Evolutionary conservation across 768 basidiomycete genomes (phyloP).

Genomic region (Floccularia luteovirens): DNA sequence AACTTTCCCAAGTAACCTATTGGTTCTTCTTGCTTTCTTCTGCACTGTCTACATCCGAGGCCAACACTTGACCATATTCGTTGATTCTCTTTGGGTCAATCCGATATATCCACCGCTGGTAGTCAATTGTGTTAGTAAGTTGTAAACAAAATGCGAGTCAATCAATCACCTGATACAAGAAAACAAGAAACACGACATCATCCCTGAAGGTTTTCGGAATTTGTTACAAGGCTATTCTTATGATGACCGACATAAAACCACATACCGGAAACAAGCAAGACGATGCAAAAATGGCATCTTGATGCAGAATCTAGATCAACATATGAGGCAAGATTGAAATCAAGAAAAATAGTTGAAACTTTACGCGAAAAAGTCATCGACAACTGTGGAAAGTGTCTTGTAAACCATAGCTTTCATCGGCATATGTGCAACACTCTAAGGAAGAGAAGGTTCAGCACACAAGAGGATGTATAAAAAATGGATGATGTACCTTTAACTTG

Average conservation of each 20-base stretch:
- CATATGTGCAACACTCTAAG: constrained; percentile 92
- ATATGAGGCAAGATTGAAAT: constrained; percentile 7
- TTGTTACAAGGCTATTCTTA: constrained; percentile 10
- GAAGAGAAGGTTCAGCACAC: constrained; percentile 1
- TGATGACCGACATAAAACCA: constrained; percentile 12
- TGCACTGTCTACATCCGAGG: constrained; percentile 33
- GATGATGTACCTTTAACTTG: constrained; percentile 74
- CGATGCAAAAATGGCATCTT: constrained; percentile 96
- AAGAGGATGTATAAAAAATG: constrained; percentile 4
- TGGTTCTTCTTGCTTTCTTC: constrained; percentile 53
- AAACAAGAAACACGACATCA: constrained; percentile 86
- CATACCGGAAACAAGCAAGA: constrained; percentile 71
- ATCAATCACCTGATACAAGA: constrained; percentile 78
- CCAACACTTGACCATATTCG: constrained; percentile 88
- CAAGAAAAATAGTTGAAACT: constrained; percentile 15
- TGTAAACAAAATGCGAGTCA: not conserved
- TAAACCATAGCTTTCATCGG: constrained; percentile 98
- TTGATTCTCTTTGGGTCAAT: constrained; percentile 93
- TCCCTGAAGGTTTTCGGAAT: constrained; percentile 37
- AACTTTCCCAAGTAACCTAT: no score
- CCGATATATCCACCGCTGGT: constrained; percentile 93
- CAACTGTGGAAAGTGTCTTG: constrained; percentile 84
- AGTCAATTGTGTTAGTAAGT: constrained; percentile 13
- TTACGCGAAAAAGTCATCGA: constrained; percentile 90
- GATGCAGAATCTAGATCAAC: constrained; percentile 69